These are phyloP conservation scores for Kuraishia molischiana DNA, from an alignment of 805 yeast species.

Conservation along the genomic window DNA sequence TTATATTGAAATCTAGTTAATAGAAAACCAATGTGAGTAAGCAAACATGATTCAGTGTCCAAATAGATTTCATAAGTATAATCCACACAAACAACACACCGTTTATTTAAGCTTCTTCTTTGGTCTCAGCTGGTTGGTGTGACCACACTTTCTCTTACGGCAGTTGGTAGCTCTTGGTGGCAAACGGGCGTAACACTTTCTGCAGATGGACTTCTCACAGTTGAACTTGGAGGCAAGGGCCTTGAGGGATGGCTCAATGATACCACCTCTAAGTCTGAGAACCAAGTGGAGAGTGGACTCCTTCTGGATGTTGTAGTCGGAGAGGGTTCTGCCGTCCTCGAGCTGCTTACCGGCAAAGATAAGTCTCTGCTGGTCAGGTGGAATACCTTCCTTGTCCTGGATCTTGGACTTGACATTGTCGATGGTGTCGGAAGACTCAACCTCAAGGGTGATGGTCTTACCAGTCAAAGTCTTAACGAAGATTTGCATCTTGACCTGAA, in stretches of 20 bases:
- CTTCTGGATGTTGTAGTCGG: slow-evolving; percentile 94
- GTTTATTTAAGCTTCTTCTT: slow-evolving; percentile 97
- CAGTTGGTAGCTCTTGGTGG: slow-evolving; percentile 99
- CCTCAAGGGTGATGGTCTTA: slow-evolving; percentile 84
- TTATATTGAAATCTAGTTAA: too few species aligned
- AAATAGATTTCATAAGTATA: too few species aligned
- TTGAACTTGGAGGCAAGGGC: slow-evolving; percentile 99
- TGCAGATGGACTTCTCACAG: slow-evolving; percentile 99
- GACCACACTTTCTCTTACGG: slow-evolving; percentile 99
- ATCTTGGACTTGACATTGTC: slow-evolving; percentile 93
- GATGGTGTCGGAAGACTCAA: slow-evolving; percentile 91
- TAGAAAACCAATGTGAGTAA: too few species aligned
- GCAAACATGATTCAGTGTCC: too few species aligned
- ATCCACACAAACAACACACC: too few species aligned
- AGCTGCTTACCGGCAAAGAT: slow-evolving; percentile 95
- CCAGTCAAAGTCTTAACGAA: slow-evolving; percentile 99
- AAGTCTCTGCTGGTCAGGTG: slow-evolving; percentile 93
- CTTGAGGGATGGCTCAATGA: slow-evolving; percentile 99
- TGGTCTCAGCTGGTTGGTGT: slow-evolving; percentile 99
- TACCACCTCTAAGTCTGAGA: slow-evolving; percentile 63
- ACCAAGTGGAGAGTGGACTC: slow-evolving; percentile 66
- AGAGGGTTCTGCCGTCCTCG: slow-evolving; percentile 91
- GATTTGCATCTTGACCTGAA: slow-evolving; percentile 58
- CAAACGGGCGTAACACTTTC: slow-evolving; percentile 99
- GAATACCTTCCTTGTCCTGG: slow-evolving; percentile 95